Evolutionary conservation across 1,284 basidiomycete species (phyloP), one percentile per base, ranked within the genome.

Genomic region (Pyrrhoderma noxium): DNA sequence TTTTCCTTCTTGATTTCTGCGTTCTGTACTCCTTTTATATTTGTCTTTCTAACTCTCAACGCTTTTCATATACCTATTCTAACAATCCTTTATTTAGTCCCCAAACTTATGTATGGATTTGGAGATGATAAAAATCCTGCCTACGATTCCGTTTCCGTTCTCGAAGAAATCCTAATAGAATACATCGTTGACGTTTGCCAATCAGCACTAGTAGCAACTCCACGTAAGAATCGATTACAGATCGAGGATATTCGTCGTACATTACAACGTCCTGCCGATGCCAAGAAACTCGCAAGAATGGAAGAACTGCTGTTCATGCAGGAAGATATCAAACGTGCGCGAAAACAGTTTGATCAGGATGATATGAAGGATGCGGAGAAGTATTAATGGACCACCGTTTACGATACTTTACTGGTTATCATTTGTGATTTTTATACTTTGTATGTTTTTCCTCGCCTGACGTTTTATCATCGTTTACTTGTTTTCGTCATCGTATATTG

Each of bases 131-230:
- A 87, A 16, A 87, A 91, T 58, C 89, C 92, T 0, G 82, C 88
- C 7, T 85, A 80, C 43, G 93, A 95, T 59, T 86, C 88, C 0
- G 86, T 94, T 25, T 85, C 82, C 60, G 86, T 96, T 25, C 89
- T 96, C 85, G 93, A 96, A 65, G 93, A 95, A 64, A 93, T 96
- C 57, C 71, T 94, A 38, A 80, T 94, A 42, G 90, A 94, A 64
- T 94, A 92, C 60, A 89, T 96, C 58, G 81, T 83, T 31, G 92
- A 95, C 60, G 77, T 96, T 41, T 89, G 85, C 61, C 77, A 80
- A 62, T 76, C 79, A 41, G 85, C 89, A 1, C 77, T 82, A 22
- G 73, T 75, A 5, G 74, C 80, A n/a, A 77, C 80, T 22, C 16
- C 38, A 8, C 76, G 79, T 49, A 85, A 85, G 67, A 69, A 56